Conservation (phyloP, 108 stramenopile genomes). For the Cyclotella atomus region DNA sequence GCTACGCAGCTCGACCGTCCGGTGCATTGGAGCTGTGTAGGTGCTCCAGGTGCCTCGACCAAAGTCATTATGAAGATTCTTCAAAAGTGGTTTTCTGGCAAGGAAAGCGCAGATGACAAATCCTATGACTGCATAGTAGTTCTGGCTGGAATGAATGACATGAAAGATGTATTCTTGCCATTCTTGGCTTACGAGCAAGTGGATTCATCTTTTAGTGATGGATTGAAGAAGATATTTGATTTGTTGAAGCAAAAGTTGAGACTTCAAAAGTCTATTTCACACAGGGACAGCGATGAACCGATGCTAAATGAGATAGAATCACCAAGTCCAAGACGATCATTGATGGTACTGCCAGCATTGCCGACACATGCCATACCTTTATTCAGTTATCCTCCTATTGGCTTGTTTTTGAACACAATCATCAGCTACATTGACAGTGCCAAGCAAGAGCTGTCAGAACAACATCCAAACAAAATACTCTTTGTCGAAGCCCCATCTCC, state of each 20-base stretch:
- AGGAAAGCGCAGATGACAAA: background rate
- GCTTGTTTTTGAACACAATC: conserved; percentile 60
- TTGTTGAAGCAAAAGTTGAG: conserved; percentile 16
- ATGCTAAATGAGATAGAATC: conserved; percentile 13
- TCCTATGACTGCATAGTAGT: conserved; percentile 77
- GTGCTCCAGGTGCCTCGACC: conserved; percentile 17
- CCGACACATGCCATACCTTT: conserved; percentile 52
- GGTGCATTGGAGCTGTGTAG: conserved; percentile 13
- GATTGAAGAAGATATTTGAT: conserved; percentile 12
- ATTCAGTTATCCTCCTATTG: conserved; percentile 56
- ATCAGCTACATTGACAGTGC: conserved; percentile 59
- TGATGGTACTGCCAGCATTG: conserved; percentile 72
- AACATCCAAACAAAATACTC: conserved; percentile 54
- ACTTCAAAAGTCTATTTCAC: background rate
- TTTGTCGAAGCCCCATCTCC: conserved; percentile 62
- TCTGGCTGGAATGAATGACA: conserved; percentile 69
- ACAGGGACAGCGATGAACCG: conserved; percentile 23
- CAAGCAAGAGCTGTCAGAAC: conserved; percentile 53
- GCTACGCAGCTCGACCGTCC: background rate
- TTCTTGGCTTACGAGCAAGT: conserved; percentile 39
- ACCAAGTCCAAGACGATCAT: conserved; percentile 24
- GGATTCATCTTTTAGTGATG: conserved; percentile 15
- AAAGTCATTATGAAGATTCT: conserved; percentile 1
- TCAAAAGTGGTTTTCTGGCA: conserved; percentile 8
- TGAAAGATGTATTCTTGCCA: conserved; percentile 69